Evolutionary conservation across 331 rosid genomes (phyloP).

Genomic region (Arachis monticola): DNA sequence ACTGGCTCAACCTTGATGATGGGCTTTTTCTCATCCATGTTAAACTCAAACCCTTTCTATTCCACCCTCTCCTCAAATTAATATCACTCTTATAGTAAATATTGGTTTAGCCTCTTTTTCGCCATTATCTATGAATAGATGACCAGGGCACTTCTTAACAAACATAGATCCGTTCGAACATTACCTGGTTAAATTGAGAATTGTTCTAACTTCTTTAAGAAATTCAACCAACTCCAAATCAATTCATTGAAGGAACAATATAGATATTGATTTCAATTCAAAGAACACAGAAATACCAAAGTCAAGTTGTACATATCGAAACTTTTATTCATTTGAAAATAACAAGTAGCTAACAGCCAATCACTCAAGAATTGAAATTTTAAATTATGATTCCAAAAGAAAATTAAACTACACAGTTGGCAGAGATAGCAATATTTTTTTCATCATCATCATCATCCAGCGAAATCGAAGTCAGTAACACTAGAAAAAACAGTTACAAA

Average conservation of each 20-base stretch:
- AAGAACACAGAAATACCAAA: too few relatives aligned
- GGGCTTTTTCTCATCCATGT: conserved; percentile 42
- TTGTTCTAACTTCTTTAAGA: conserved; percentile 24
- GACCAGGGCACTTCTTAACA: conserved; percentile 34
- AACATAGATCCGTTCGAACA: conserved; percentile 31
- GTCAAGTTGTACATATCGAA: too few relatives aligned
- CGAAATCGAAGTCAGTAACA: too few relatives aligned
- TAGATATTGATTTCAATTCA: too few relatives aligned
- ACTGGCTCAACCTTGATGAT: conserved; percentile 54
- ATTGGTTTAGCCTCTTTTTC: conserved; percentile 43
- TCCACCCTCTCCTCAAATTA: conserved; percentile 38
- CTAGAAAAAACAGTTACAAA: too few relatives aligned
- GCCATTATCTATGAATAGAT: conserved; percentile 30
- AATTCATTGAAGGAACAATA: background rate
- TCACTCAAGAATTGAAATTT: too few relatives aligned
- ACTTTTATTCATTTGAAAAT: too few relatives aligned
- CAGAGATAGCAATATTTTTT: too few relatives aligned
- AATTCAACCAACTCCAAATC: conserved; percentile 19
- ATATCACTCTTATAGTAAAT: conserved; percentile 34
- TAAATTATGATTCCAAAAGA: too few relatives aligned
- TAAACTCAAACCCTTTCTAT: conserved; percentile 41
- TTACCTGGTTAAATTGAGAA: conserved; percentile 41
- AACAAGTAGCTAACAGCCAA: too few relatives aligned
- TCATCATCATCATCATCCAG: too few relatives aligned
- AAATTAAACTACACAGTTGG: too few relatives aligned